Evolutionary conservation across 2,329 filamentous ascomycete genomes (phyloP).

Genomic region (Aspergillus sclerotialis): DNA sequence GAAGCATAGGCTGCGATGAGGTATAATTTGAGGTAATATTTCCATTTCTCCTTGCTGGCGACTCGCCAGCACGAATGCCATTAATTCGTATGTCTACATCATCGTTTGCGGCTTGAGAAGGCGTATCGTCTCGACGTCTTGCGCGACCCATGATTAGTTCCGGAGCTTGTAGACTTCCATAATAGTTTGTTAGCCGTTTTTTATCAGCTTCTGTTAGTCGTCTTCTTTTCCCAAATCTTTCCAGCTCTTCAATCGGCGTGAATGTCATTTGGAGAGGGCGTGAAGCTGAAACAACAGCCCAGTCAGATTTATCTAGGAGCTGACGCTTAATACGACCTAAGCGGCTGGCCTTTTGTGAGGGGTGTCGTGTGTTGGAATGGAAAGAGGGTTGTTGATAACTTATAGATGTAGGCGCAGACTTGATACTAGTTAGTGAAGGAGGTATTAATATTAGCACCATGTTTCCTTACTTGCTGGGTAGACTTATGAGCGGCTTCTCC

Average conservation of each 20-base stretch:
- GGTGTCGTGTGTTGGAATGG: not conserved
- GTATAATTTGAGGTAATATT: constrained; percentile 5
- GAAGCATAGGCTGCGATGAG: constrained; percentile 29
- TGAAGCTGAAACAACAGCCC: constrained; percentile 28
- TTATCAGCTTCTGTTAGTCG: constrained; percentile 25
- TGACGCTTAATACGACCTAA: constrained; percentile 24
- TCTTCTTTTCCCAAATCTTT: constrained; percentile 29
- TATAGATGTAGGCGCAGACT: not conserved
- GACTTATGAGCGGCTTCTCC: not conserved
- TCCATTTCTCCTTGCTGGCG: not conserved
- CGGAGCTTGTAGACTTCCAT: constrained; percentile 1
- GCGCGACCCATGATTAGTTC: constrained; percentile 2
- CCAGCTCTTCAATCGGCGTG: constrained; percentile 19
- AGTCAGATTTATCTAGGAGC: constrained; percentile 29
- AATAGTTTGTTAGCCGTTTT: constrained; percentile 13
- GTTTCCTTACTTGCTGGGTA: not conserved
- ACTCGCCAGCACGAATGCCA: constrained; percentile 11
- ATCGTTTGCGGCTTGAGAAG: constrained; percentile 4
- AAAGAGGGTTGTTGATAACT: not conserved
- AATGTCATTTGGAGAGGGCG: constrained; percentile 29
- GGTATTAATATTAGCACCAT: no score
- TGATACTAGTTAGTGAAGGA: not conserved
- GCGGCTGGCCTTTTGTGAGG: constrained; percentile 2
- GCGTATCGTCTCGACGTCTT: constrained; percentile 1
- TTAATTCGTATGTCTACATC: constrained; percentile 17